These are phyloP conservation scores for Aureobasidium sp. DNA, from an alignment of 2,329 filamentous ascomycete genomes.

Conservation along the genomic window DNA sequence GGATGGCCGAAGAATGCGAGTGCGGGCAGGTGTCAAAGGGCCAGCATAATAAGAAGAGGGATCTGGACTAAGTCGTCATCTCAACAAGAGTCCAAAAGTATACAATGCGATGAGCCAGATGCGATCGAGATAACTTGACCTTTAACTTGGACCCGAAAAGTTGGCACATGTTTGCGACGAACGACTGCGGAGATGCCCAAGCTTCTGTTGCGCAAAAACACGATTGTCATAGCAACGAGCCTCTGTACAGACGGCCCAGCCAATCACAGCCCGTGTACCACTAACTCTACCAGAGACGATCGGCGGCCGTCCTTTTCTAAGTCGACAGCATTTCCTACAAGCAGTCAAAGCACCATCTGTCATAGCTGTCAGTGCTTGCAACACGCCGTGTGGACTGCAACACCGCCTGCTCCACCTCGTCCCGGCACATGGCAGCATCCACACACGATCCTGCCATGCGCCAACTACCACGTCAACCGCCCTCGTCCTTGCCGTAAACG, in stretches of 20 bases:
- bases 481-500: not conserved
- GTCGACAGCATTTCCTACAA: not conserved
- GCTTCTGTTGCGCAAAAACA: constrained; percentile 9
- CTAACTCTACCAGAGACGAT: not conserved
- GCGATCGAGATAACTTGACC: not conserved
- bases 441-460: not conserved
- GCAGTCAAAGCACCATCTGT: constrained; percentile 5
- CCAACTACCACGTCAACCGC: not conserved
- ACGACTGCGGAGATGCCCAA: not conserved
- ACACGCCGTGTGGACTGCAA: not conserved
- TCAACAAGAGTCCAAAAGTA: not conserved
- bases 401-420: not conserved
- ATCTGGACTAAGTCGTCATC: constrained; percentile 8
- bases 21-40: not conserved
- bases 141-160: constrained; percentile 9
- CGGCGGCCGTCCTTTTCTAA: not conserved
- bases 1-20: not conserved
- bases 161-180: constrained; percentile 9
- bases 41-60: not conserved
- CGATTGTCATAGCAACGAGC: not conserved
- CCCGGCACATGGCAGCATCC: not conserved
- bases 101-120: not conserved
- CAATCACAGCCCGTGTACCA: not conserved
- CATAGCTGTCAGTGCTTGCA: constrained; percentile 1
- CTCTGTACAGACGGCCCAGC: not conserved